These are phyloP conservation scores for Phytophthora hibernalis DNA, from an alignment of 352 stramenopile genomes.

Conservation along the genomic window DNA sequence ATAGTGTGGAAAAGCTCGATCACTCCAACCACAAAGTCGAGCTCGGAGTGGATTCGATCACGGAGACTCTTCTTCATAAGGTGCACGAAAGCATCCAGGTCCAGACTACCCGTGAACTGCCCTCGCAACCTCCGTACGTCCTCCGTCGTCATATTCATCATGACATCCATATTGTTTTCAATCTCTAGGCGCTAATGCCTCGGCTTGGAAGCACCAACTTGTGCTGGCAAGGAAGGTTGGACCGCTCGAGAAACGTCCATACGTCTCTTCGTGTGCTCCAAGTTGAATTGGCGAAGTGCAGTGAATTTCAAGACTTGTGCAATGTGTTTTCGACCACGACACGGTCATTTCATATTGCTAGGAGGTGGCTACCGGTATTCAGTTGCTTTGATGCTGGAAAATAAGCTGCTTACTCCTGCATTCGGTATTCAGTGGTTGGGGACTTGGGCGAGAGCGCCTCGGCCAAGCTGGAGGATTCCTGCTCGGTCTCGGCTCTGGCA, in stretches of 20 bases:
- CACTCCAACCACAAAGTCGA: constrained; percentile 85
- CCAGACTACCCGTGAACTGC: constrained; percentile 60
- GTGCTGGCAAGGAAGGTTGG: neutral
- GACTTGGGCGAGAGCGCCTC: constrained; percentile 35
- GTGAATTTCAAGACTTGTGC: too few relatives aligned
- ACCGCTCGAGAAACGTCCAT: neutral
- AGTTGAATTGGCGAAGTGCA: neutral
- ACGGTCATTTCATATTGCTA: constrained; percentile 27
- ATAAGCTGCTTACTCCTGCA: constrained; percentile 36
- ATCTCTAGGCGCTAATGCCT: too few relatives aligned
- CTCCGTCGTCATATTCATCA: constrained; percentile 88
- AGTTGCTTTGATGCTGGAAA: neutral
- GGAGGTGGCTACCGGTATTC: constrained; percentile 3
- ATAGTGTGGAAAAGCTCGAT: constrained; percentile 92
- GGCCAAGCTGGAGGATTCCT: constrained; percentile 1
- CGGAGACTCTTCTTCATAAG: constrained; percentile 77
- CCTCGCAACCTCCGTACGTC: constrained; percentile 67
- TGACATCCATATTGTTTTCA: constrained; percentile 66
- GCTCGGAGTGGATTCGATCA: constrained; percentile 68
- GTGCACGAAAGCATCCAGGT: constrained; percentile 71
- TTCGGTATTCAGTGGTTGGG: constrained; percentile 39
- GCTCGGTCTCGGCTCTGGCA: constrained; percentile 9
- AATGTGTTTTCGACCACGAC: neutral
- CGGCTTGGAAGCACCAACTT: neutral
- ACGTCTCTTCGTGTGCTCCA: neutral